Evolutionary conservation across 192 early-diverging fungal genomes (phyloP), one percentile per base, ranked within the genome.

Genomic region (Lobulomyces angularis): DNA sequence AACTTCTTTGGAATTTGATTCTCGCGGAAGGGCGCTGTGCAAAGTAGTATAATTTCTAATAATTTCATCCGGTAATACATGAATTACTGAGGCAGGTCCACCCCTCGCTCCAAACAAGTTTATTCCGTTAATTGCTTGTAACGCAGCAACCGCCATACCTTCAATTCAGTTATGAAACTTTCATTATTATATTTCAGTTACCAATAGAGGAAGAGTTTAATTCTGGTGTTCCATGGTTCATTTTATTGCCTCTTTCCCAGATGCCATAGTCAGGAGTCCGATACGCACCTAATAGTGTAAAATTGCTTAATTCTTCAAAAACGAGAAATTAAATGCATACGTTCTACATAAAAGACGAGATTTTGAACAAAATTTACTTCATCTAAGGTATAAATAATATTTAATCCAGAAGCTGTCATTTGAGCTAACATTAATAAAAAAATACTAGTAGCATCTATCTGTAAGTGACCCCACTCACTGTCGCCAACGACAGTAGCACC

Each of bases 201-300:
- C 86, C 86, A 30, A 90, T 87, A 27, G 77, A 80, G 0, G 84
- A 87, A 1, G 82, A 86, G 50, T 90, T 90, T 48, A 90, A 50
- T 56, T 90, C 86, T 18, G 84, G 80, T 35, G 76, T 57, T 23
- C 86, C 86, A 42, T 87, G 82, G 63, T 90, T 90, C 31, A 74
- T 71, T 58, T 90, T 90, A 55, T 87, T 80, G 37, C 86, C 86
- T 33, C 86, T 61, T 40, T 90, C 86, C 86, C 86, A 90, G 34
- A 86, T 80, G 36, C 86, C 86, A 51, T 81, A 87, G 43, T 89
- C 86, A 0, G 84, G 84, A 5, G 84, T 86, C 49, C 82, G 75
- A 51, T 83, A 9, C 4, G 43, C 56, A 12, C 52, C 52, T 61
- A 37, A 16, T n/a, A 18, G n/a, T 45, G 7, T 9, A n/a, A 24